Base-by-base conservation (phyloP, 2,329 filamentous ascomycete genomes). In the Rhexocercosporidium sp. region DNA sequence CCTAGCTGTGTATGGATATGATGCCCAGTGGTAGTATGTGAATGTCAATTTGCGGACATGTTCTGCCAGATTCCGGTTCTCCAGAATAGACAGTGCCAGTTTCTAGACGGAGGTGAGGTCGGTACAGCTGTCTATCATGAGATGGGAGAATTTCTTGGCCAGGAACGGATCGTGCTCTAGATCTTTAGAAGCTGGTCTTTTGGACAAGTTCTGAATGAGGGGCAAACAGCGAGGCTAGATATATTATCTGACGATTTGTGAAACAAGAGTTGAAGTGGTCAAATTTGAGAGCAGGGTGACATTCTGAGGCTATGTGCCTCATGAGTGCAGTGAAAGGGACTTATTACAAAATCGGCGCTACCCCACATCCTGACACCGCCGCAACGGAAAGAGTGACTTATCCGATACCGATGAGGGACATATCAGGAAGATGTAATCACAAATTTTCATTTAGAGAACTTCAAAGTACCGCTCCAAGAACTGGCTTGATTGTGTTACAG, bases 101-200 rank as follows among this genome's bases (percentile, higher is more conserved):
- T 41, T 27, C n/a, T 63, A 47, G 4, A 47, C 16, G 11, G 46
- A 31, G 25, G 44, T 6, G 18, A 62, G 14, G 22, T 62, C 29
- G 16, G 7, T 16, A 37, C 29, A 6, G 2, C 14, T 16, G 12
- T 14, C 34, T 16, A 56, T 22, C n/a, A 54, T 44, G 47, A 56
- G 31, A 54, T 63, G 60, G 9, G 60, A 54, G 9, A 41, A 54
- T 46, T 25, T 54, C 16, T 20, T 63, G 2, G 34, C 47, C 31
- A 44, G 12, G 2, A 46, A 9, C 6, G 60, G 60, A 11, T 54
- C 60, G 25, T 63, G 60, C 1, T 54, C 47, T 20, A 63, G 25
- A 6, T 63, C 60, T 18, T 63, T 47, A 3, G 60, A 63, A 20
- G 60, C 60, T 39, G 49, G 29, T 29, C 47, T 41, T 44, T 63